Evolutionary conservation across 192 early-diverging fungal species (phyloP), one percentile per base, ranked within the genome.

Genomic region (Entomortierella lignicola): DNA sequence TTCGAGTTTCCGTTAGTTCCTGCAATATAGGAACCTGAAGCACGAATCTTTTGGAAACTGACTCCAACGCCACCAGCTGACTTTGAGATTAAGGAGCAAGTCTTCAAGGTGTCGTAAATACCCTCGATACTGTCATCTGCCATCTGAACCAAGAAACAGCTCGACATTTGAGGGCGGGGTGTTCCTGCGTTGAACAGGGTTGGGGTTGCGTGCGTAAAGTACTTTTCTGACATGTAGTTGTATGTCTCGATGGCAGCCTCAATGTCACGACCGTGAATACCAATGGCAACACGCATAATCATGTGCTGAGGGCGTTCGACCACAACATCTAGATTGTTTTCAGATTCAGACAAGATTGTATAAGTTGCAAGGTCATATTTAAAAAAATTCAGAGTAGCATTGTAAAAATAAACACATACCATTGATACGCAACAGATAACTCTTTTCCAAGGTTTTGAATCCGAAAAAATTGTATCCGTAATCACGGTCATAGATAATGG

Each of bases 111-210:
- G 55, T 97, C 95, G 81, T 97, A 99, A 80, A 99, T 99, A 54
- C 97, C 97, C 84, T 99, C 97, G 61, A 99, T 99, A 70, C 84
- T 85, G 80, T 99, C 97, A 72, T 97, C 97, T 29, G 87, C 88
- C 93, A 99, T 99, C 41, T 94, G 93, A 2, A 99, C 85, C 57
- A 99, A 80, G 86, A 96, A 99, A 72, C 97, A 99, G 60, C 89
- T 91, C 15, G 96, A 97, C 59, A 97, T 84, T 81, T 99, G 97
- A 37, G 97, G 96, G 21, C 89, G 90, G n/a, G 95, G 95, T 8
- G 97, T 99, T 71, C 97, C 97, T 60, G 97, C 94, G 81, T 99
- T 97, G 89, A 99, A 99, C 65, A 99, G 85, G 20, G 97, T 99
- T 5, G 97, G 97, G 1, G 91, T 94, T 13, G 95, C 97, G 74